These are phyloP conservation scores for Rutstroemia sydowiana DNA, from an alignment of 2,329 filamentous ascomycete species.

Conservation along the genomic window DNA sequence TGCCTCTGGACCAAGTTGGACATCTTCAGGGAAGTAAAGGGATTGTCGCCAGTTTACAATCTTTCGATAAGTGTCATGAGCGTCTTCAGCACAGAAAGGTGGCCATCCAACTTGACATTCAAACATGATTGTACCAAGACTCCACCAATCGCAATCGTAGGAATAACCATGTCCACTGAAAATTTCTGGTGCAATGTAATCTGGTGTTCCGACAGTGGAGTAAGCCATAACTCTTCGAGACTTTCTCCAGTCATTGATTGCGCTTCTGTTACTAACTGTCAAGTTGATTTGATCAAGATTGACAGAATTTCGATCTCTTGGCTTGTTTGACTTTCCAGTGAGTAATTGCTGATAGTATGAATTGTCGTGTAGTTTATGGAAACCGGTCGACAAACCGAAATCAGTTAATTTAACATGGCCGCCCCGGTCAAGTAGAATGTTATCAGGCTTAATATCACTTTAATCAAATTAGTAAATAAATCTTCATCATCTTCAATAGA, in stretches of 20 bases:
- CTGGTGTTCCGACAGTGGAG: constrained; percentile 94
- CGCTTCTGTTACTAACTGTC: constrained; percentile 92
- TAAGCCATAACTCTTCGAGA: constrained; percentile 94
- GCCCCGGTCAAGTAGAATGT: constrained; percentile 89
- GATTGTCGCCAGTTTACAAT: constrained; percentile 98
- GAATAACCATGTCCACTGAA: constrained; percentile 95
- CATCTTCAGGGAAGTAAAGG: constrained; percentile 93
- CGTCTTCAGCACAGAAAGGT: constrained; percentile 96
- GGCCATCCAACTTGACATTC: constrained; percentile 98
- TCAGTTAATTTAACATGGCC: constrained; percentile 98
- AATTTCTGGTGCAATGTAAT: constrained; percentile 98
- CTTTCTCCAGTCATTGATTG: constrained; percentile 98
- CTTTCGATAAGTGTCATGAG: constrained; percentile 96
- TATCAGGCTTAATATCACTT: constrained; percentile 98
- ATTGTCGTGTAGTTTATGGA: constrained; percentile 96
- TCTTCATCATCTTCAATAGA: neutral
- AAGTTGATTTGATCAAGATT: constrained; percentile 97
- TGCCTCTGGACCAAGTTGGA: constrained; percentile 78
- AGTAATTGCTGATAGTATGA: constrained; percentile 97
- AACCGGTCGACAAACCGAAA: constrained; percentile 94
- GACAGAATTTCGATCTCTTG: constrained; percentile 84
- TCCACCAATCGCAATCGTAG: constrained; percentile 99
- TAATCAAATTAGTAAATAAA: constrained; percentile 11
- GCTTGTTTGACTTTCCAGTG: constrained; percentile 64
- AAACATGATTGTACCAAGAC: constrained; percentile 97